These are phyloP conservation scores for Sclerotinia sclerotiorum DNA, from an alignment of 2,329 filamentous ascomycete genomes.

Conservation along the genomic window DNA sequence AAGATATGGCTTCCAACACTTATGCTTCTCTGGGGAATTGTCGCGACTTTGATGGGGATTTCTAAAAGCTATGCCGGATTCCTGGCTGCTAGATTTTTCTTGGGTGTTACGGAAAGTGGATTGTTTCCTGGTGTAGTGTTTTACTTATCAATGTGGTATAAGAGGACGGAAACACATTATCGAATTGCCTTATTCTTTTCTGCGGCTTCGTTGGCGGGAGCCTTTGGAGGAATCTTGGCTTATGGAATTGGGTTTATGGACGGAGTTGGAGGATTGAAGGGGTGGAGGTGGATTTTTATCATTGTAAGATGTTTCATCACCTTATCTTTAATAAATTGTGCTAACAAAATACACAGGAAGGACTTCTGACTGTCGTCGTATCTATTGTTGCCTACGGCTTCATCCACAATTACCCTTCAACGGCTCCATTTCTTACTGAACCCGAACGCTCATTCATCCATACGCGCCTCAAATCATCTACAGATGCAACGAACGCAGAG, in stretches of 20 bases:
- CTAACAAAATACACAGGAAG: conserved; percentile 45
- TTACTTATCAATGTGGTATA: conserved; percentile 53
- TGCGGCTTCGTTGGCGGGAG: conserved; percentile 54
- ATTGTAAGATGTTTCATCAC: conserved; percentile 44
- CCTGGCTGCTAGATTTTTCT: conserved; percentile 54
- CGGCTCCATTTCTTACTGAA: conserved; percentile 57
- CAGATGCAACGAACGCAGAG: conserved; percentile 68
- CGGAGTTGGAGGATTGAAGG: conserved; percentile 52
- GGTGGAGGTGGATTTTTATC: conserved; percentile 62
- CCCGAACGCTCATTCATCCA: conserved; percentile 46
- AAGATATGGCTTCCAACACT: conserved; percentile 57
- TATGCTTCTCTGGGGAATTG: conserved; percentile 56
- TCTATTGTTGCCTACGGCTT: conserved; percentile 55
- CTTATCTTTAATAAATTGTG: not conserved
- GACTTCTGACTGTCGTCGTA: conserved; percentile 54
- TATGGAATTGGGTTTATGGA: conserved; percentile 57
- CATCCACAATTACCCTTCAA: conserved; percentile 65
- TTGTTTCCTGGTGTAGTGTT: conserved; percentile 55
- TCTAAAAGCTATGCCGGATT: conserved; percentile 53
- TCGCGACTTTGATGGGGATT: conserved; percentile 53
- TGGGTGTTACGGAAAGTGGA: conserved; percentile 56
- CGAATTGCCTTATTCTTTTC: conserved; percentile 58
- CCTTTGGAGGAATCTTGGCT: conserved; percentile 57
- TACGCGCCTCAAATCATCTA: conserved; percentile 63
- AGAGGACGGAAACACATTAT: conserved; percentile 54